Conservation (phyloP, 352 stramenopile species). For the Globisporangium cylindrosporum region DNA sequence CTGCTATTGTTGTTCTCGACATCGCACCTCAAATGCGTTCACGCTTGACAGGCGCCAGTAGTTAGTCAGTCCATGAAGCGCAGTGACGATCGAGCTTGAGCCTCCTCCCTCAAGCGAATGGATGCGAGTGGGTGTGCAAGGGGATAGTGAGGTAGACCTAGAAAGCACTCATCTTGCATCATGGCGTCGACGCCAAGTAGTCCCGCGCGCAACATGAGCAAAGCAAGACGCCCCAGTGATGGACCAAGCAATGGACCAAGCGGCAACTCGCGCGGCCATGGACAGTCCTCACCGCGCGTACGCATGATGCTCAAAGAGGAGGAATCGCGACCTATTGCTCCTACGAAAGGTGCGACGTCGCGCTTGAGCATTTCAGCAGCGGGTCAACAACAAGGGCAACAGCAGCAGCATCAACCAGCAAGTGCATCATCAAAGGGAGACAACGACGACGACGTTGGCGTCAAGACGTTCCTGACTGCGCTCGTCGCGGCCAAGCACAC, state of each 20-base stretch:
- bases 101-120: not conserved
- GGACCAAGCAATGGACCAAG: constrained; percentile 19
- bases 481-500: constrained; percentile 26
- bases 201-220: constrained; percentile 13
- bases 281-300: constrained; percentile 21
- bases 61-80: not conserved
- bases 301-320: constrained; percentile 21
- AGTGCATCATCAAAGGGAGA: not conserved
- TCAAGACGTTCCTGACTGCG: constrained; percentile 51
- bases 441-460: not conserved
- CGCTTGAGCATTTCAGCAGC: not conserved
- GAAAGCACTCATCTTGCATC: not conserved
- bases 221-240: constrained; percentile 24
- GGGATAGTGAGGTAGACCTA: not conserved
- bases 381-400: not conserved
- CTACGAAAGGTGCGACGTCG: not conserved
- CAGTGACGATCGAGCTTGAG: not conserved
- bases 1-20: not conserved
- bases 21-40: not conserved
- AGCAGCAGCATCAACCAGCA: constrained; percentile 7
- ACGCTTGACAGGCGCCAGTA: not conserved
- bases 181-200: constrained; percentile 9
- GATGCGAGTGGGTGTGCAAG: not conserved
- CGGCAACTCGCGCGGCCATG: not conserved
- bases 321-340: constrained; percentile 7